Percentiles rank a stretch among this genome's conserved stretches.
Conservation (phyloP, 441 rosid species). For the Erodium trifolium region DNA sequence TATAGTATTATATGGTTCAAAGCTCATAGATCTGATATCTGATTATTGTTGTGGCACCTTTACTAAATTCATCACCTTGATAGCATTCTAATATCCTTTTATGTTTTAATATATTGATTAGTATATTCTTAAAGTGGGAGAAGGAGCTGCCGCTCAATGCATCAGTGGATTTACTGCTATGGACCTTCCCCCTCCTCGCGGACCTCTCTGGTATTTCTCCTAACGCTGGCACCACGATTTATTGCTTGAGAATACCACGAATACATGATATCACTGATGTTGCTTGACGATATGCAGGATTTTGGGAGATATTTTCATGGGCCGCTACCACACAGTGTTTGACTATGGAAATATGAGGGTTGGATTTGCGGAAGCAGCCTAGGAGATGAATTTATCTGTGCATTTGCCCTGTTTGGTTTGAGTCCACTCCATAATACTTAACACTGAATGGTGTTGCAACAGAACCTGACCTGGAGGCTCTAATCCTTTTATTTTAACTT, state of each 20-base stretch:
- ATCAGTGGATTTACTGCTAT: conserved; percentile 59
- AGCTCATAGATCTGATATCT: not conserved
- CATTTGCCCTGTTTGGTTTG: not conserved
- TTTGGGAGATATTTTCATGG: conserved; percentile 26
- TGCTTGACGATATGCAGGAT: conserved; percentile 16
- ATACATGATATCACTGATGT: not conserved
- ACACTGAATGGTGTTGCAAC: not conserved
- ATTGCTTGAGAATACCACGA: not conserved
- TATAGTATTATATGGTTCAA: not conserved
- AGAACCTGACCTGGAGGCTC: not conserved
- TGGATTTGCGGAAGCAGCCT: not conserved
- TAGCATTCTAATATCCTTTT: not conserved
- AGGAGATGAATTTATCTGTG: not conserved
- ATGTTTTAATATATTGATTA: conserved; percentile 25
- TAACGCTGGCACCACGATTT: not conserved
- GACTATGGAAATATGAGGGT: conserved; percentile 22
- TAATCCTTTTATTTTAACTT: not conserved
- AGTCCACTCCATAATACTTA: not conserved
- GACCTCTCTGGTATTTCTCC: conserved; percentile 52
- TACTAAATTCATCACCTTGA: not conserved
- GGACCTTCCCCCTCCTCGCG: conserved; percentile 60
- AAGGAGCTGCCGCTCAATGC: conserved; percentile 54
- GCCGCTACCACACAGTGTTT: conserved; percentile 41
- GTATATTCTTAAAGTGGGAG: conserved; percentile 62
- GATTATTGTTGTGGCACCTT: not conserved